These are phyloP conservation scores for Phytophthora kernoviae DNA, from an alignment of 352 stramenopile species.

Conservation along the genomic window DNA sequence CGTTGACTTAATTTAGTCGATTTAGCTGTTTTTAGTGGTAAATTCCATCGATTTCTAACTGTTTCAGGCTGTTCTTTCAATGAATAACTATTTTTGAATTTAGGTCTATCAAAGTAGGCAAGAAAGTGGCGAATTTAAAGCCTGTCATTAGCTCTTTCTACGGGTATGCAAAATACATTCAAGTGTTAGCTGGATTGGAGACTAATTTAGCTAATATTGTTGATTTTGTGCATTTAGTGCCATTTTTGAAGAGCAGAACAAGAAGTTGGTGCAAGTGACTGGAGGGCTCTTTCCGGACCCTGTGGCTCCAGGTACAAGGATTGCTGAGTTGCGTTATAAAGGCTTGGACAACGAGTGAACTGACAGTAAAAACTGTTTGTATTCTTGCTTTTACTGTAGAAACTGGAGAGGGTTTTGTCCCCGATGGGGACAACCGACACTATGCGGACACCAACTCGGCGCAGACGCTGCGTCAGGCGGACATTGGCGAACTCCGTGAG, in stretches of 20 bases:
- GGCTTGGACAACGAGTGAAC: neutral
- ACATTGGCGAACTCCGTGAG: slow-evolving; percentile 74
- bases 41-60: neutral
- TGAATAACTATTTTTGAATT: neutral
- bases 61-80: neutral
- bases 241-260: slow-evolving; percentile 88
- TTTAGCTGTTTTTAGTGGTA: no score
- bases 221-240: slow-evolving; percentile 32
- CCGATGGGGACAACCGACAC: slow-evolving; percentile 76
- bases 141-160: slow-evolving; percentile 78
- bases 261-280: slow-evolving; percentile 70
- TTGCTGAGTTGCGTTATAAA: neutral
- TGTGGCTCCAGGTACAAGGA: slow-evolving; percentile 61
- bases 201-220: slow-evolving; percentile 3
- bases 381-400: slow-evolving; percentile 46
- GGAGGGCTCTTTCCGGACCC: slow-evolving; percentile 84
- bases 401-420: slow-evolving; percentile 80
- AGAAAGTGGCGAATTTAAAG: slow-evolving; percentile 74
- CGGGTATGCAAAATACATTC: slow-evolving; percentile 37
- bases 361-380: slow-evolving; percentile 5
- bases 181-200: neutral
- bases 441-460: slow-evolving; percentile 89
- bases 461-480: slow-evolving; percentile 72
- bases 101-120: slow-evolving; percentile 79
- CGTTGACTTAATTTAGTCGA: neutral